Evolutionary conservation across 345 rosid genomes (phyloP).

Genomic region (Passiflora organensis): DNA sequence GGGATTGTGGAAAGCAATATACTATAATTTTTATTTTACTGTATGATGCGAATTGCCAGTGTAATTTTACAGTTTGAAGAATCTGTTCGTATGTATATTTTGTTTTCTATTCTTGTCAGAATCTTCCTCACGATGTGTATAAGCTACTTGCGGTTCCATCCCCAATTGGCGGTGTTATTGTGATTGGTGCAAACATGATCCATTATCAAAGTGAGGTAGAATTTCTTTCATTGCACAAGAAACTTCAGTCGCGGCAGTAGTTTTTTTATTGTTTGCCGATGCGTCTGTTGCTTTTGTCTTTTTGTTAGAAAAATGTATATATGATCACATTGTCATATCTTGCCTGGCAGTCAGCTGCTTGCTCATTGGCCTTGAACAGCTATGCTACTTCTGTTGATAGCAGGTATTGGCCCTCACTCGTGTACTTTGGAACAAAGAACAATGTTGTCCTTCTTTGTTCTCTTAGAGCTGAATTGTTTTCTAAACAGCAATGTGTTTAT

Average conservation of each 20-base stretch:
- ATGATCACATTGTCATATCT: constrained; percentile 6
- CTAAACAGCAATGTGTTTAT: too few relatives aligned
- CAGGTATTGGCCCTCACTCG: constrained; percentile 42
- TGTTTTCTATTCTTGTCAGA: constrained; percentile 42
- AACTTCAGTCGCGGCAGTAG: constrained; percentile 1
- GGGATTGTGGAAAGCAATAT: background rate
- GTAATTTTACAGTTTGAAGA: background rate
- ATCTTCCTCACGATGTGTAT: constrained; percentile 96
- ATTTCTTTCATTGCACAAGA: constrained; percentile 6
- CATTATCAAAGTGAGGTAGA: constrained; percentile 94
- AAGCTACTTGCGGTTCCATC: constrained; percentile 95
- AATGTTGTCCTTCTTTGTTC: background rate
- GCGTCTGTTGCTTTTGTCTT: constrained; percentile 7
- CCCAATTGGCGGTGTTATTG: constrained; percentile 95
- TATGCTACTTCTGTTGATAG: constrained; percentile 71
- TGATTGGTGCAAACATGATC: constrained; percentile 71
- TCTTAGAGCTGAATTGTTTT: too few relatives aligned
- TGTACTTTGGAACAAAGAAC: background rate
- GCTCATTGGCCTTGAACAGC: constrained; percentile 77
- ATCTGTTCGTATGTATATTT: constrained; percentile 8
- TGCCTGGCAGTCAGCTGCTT: constrained; percentile 80
- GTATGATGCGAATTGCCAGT: background rate
- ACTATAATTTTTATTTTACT: background rate
- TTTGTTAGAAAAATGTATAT: constrained; percentile 4
- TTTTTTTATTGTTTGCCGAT: constrained; percentile 5